phyloP scores from a whole-genome alignment of 2,329 filamentous ascomycete species.

The Colletotrichum truncatum region DNA sequence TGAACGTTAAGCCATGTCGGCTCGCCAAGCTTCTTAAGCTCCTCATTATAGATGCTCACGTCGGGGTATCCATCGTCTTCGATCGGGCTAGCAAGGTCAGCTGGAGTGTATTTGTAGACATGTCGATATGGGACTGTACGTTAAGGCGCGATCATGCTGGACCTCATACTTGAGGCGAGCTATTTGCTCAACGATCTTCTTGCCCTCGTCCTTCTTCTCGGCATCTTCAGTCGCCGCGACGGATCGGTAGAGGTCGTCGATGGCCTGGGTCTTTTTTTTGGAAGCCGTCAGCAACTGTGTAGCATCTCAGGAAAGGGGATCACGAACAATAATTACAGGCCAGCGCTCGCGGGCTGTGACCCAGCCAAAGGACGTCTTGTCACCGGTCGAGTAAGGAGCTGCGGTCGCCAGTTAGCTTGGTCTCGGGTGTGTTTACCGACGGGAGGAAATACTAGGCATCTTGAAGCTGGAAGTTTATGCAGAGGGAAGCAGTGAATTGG shows the following conservation, averaged over 20 bases:
- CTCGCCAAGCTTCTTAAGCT: constrained; percentile 77
- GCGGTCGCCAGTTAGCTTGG: constrained; percentile 24
- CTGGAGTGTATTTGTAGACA: neutral
- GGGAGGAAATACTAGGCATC: constrained; percentile 17
- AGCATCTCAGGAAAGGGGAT: neutral
- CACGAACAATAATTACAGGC: constrained; percentile 87
- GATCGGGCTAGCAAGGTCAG: constrained; percentile 65
- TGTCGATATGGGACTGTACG: constrained; percentile 60
- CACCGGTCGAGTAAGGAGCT: constrained; percentile 83
- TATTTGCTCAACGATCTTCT: constrained; percentile 82
- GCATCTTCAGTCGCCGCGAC: constrained; percentile 67
- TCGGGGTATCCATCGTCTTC: constrained; percentile 81
- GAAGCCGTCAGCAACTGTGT: constrained; percentile 31
- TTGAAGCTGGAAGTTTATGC: neutral
- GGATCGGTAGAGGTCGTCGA: constrained; percentile 92
- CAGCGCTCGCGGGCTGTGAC: constrained; percentile 87
- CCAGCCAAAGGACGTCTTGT: constrained; percentile 87
- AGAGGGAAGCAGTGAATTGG: neutral
- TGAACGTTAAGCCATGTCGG: constrained; percentile 85
- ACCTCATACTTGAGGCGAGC: constrained; percentile 92
- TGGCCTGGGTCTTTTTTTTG: constrained; percentile 77
- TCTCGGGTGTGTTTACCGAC: neutral
- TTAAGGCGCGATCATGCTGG: constrained; percentile 84
- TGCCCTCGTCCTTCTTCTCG: constrained; percentile 80
- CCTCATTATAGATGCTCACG: constrained; percentile 84